These are phyloP conservation scores for Toxicodendron radicans DNA, from an alignment of 345 rosid species.

Conservation along the genomic window DNA sequence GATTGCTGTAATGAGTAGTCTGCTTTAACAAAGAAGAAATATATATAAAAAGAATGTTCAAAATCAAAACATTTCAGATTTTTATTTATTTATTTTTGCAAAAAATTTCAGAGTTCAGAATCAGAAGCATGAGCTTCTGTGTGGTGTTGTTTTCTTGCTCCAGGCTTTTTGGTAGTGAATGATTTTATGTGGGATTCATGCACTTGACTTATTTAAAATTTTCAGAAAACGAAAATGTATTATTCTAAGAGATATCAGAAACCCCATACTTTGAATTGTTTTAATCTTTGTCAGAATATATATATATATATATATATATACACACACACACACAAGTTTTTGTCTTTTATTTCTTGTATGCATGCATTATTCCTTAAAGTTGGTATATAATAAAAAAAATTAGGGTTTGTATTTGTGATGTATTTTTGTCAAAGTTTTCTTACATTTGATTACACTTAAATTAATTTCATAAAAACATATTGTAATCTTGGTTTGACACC, in stretches of 20 bases:
- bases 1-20: conserved; percentile 3
- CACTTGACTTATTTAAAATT: neutral
- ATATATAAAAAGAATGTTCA: neutral
- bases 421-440: too few species aligned
- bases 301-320: too few species aligned
- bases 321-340: neutral
- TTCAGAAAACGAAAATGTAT: neutral
- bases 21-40: neutral
- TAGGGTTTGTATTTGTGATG: too few species aligned
- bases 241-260: neutral
- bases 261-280: neutral
- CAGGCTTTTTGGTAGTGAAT: conserved; percentile 13
- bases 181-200: neutral
- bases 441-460: too few species aligned
- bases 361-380: neutral
- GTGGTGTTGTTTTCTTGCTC: neutral
- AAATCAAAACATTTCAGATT: neutral
- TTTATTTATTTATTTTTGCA: too few species aligned
- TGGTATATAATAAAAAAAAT: too few species aligned
- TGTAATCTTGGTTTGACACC: too few species aligned
- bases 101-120: too few species aligned
- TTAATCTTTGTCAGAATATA: neutral
- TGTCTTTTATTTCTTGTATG: neutral
- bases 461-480: too few species aligned
- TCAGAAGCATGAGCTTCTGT: neutral